phyloP scores from a whole-genome alignment of 2,329 filamentous ascomycete genomes.

The Decorospora gaudefroyi region DNA sequence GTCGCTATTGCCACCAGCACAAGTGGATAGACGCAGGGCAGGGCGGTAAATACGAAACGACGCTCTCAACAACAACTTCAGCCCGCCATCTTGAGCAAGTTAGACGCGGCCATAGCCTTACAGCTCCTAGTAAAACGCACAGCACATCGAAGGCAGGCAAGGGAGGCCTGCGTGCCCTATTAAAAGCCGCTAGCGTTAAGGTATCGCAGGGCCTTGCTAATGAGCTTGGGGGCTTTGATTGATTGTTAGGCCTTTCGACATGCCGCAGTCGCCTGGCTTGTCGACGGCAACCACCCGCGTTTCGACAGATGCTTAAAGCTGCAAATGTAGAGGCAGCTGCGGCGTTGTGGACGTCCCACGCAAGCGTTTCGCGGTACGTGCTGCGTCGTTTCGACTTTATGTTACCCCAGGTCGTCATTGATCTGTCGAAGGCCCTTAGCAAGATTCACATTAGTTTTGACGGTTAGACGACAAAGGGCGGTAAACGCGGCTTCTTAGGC shows the following conservation, averaged over 20 bases:
- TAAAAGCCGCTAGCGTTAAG: too few relatives aligned
- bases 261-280: background rate
- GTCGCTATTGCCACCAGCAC: background rate
- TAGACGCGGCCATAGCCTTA: background rate
- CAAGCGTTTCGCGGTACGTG: too few relatives aligned
- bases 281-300: conserved; percentile 1
- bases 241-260: background rate
- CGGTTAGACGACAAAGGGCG: conserved; percentile 8
- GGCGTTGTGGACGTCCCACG: conserved; percentile 2
- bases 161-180: too few relatives aligned
- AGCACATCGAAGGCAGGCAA: too few relatives aligned
- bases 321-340: background rate
- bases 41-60: background rate
- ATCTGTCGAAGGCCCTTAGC: too few relatives aligned
- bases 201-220: background rate
- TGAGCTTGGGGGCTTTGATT: background rate
- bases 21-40: background rate
- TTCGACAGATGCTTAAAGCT: background rate
- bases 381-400: too few relatives aligned
- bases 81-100: background rate
- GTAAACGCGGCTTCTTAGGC: conserved; percentile 12
- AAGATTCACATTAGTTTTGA: too few relatives aligned
- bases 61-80: background rate
- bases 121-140: background rate
- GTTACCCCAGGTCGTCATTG: too few relatives aligned